A percentile compares a stretch with the other conserved stretches of the same genome.
Evolutionary conservation across 345 rosid species (phyloP).

Genomic region (Eucalyptus curtisii): DNA sequence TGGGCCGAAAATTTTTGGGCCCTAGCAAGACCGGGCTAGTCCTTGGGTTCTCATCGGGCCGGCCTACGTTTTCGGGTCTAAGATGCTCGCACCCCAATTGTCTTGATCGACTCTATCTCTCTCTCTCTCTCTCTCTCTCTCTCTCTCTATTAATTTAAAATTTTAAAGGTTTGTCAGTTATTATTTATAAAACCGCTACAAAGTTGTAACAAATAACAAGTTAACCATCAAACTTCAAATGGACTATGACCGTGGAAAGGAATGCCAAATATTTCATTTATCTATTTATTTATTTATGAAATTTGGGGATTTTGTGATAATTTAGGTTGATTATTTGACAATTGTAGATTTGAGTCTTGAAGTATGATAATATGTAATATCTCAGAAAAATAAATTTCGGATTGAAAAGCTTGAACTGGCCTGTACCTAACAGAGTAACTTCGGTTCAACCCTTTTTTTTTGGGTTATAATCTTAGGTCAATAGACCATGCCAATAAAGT

Average conservation of each 20-base stretch:
- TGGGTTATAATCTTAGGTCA: neutral
- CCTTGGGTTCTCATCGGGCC: neutral
- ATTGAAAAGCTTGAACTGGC: neutral
- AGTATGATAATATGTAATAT: neutral
- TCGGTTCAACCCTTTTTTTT: neutral
- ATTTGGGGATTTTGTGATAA: neutral
- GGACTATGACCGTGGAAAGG: neutral
- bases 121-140: too few relatives aligned
- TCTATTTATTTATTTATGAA: too few relatives aligned
- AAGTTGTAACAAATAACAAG: neutral
- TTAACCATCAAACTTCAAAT: neutral
- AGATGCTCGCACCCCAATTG: neutral
- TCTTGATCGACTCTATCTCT: too few relatives aligned
- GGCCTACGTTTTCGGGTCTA: neutral
- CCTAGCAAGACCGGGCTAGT: neutral
- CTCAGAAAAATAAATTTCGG: neutral
- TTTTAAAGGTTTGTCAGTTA: neutral
- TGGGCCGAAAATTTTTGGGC: neutral
- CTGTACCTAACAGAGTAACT: neutral
- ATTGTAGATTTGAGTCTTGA: neutral
- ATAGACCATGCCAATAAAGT: neutral
- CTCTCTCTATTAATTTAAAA: too few relatives aligned
- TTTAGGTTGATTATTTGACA: neutral
- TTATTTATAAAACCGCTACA: neutral
- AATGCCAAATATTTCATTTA: neutral